A percentile compares a stretch with the other conserved stretches of the same genome.
These are phyloP conservation scores for Pythium phragmitis DNA, from an alignment of 352 stramenopile genomes.

Conservation along the genomic window DNA sequence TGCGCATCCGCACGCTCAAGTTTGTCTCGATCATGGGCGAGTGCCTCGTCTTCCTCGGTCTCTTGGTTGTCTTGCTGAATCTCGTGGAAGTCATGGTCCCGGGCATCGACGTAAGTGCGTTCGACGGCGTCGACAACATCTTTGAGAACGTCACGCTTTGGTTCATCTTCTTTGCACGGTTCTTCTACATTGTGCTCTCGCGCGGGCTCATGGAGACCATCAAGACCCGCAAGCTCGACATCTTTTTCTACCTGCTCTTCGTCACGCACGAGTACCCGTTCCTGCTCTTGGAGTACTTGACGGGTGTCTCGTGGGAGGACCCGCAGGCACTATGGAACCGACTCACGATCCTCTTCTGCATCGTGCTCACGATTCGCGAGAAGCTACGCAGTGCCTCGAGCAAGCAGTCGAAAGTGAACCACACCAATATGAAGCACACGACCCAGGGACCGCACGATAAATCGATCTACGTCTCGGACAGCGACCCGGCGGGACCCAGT, in stretches of 20 bases:
- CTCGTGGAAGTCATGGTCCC: slow-evolving; percentile 9
- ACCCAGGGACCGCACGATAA: neutral
- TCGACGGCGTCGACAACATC: slow-evolving; percentile 23
- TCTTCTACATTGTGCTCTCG: slow-evolving; percentile 32
- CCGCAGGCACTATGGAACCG: neutral
- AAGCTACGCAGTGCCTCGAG: slow-evolving; percentile 10
- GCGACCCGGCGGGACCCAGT: too few species aligned
- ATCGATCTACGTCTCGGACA: too few species aligned
- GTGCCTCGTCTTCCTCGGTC: slow-evolving; percentile 13
- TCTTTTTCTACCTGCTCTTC: slow-evolving; percentile 28
- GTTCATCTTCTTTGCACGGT: slow-evolving; percentile 38
- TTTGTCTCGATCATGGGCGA: slow-evolving; percentile 14
- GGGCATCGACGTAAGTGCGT: neutral
- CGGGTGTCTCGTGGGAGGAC: slow-evolving; percentile 39
- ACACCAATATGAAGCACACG: neutral
- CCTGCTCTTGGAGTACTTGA: slow-evolving; percentile 17
- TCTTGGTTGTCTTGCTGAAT: slow-evolving; percentile 12
- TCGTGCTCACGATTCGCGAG: neutral
- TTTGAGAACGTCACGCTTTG: slow-evolving; percentile 32
- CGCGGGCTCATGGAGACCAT: slow-evolving; percentile 5
- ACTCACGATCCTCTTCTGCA: neutral
- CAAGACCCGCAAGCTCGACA: slow-evolving; percentile 26
- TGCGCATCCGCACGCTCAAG: slow-evolving; percentile 32
- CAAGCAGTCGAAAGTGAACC: neutral
- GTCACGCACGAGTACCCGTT: slow-evolving; percentile 33